A percentile compares a stretch with the other conserved stretches of the same genome.
phyloP scores from a whole-genome alignment of 768 basidiomycete genomes.

The Pleurotus giganteus region DNA sequence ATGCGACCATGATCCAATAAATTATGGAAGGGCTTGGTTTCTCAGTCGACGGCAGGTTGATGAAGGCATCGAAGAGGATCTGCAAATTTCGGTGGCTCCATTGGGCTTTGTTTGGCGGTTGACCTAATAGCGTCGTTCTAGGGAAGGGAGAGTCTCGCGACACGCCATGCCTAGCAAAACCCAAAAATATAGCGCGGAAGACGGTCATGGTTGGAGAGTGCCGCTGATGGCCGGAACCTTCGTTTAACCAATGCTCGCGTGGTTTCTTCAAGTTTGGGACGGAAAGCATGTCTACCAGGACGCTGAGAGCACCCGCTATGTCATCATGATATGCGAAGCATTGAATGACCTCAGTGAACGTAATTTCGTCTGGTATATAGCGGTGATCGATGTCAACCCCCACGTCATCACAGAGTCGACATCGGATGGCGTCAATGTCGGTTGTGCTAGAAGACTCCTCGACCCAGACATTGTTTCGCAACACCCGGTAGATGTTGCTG shows the following conservation, averaged over 20 bases:
- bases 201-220: conserved; percentile 47
- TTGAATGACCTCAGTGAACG: conserved; percentile 71
- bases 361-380: conserved; percentile 59
- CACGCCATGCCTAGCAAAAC: conserved; percentile 62
- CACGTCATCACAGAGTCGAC: conserved; percentile 41
- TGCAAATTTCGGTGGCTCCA: conserved; percentile 64
- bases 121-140: too few species aligned
- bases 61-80: conserved; percentile 58
- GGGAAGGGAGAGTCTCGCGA: conserved; percentile 13
- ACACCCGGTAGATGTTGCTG: conserved; percentile 56
- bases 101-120: conserved; percentile 15
- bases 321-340: conserved; percentile 69
- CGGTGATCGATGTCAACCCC: conserved; percentile 39
- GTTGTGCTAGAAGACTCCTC: conserved; percentile 26
- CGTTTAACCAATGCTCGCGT: conserved; percentile 24
- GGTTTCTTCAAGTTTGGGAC: conserved; percentile 37
- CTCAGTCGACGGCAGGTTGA: conserved; percentile 45
- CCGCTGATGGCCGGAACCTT: conserved; percentile 22
- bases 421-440: conserved; percentile 31
- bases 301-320: conserved; percentile 48
- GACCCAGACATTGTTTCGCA: conserved; percentile 51
- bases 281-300: conserved; percentile 69
- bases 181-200: conserved; percentile 75
- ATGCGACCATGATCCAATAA: conserved; percentile 70
- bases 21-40: conserved; percentile 44